Evolutionary conservation across 306 rosid genomes (phyloP), one percentile per base, ranked within the genome.

Genomic region (Geum urbanum): DNA sequence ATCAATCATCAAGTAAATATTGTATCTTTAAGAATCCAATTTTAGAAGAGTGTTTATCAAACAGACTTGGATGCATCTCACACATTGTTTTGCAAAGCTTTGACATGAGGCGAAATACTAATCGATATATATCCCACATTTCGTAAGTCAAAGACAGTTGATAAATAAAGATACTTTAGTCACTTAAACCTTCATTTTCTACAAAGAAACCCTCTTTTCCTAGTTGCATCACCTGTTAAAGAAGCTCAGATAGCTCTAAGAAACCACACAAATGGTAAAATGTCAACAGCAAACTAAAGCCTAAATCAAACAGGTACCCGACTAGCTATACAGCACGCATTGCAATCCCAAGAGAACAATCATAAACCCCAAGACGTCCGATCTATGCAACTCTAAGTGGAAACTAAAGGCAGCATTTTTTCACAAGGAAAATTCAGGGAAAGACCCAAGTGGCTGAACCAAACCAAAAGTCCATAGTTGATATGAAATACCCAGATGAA

Each of bases 401-500:
- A 39, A 62, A 43, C 66, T 62, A 9, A 39, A 39, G 14, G 39
- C 10, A 18, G 64, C 52, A 20, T 22, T 24, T 27, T 41, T 69
- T 47, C 37, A 60, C 24, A 60, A 60, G 46, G 24, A n/a, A 60
- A 60, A 8, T 60, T 32, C 37, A 32, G 37, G 2, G 46, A 15
- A 22, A 27, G 19, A 47, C 70, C 57, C 66, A 41, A 41, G 11
- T 20, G 16, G 22, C 41, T 20, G 22, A 54, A 56, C 50, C 15
- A 69, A 14, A 41, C 48, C 50, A 68, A 53, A 53, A 9, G 53
- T 53, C 19, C 7, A 9, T 20, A 14, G 3, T 39, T 16, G 16
- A 56, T 24, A 10, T 56, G 74, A 70, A 44, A 15, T 70, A 35
- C 16, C 54, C 19, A 22, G 32, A 44, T 41, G 43, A 69, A 58